Percentiles rank a stretch among this genome's conserved stretches.
Evolutionary conservation across 441 rosid genomes (phyloP).

Genomic region (Metrosideros polymorpha): DNA sequence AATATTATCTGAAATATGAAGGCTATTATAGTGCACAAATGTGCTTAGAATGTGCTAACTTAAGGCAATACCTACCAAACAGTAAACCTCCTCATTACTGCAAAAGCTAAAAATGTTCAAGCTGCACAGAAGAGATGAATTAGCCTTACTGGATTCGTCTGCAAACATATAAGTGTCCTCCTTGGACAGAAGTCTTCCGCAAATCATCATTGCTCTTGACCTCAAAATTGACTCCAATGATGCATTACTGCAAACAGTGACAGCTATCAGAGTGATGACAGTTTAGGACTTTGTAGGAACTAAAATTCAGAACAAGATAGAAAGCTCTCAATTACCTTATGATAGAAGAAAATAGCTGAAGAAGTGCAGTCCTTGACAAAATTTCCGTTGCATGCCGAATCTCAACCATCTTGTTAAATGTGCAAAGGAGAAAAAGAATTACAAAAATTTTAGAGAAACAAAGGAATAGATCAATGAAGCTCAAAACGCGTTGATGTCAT

Average conservation of each 20-base stretch:
- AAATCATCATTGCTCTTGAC: slow-evolving; percentile 74
- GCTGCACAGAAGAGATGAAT: background rate
- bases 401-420: slow-evolving; percentile 50
- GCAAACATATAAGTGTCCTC: slow-evolving; percentile 31
- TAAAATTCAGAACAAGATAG: background rate
- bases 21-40: background rate
- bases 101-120: background rate
- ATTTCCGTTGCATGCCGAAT: slow-evolving; percentile 66
- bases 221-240: slow-evolving; percentile 43
- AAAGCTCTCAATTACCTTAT: slow-evolving; percentile 41
- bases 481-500: background rate
- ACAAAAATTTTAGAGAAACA: background rate
- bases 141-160: slow-evolving; percentile 61
- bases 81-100: background rate
- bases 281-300: background rate
- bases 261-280: background rate
- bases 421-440: slow-evolving; percentile 1
- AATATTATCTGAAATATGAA: background rate
- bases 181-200: slow-evolving; percentile 71
- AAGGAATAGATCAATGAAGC: background rate
- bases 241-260: slow-evolving; percentile 30
- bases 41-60: background rate
- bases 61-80: background rate
- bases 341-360: slow-evolving; percentile 54
- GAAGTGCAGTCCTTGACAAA: slow-evolving; percentile 53